Base-by-base conservation (phyloP, 371 early-diverging fungal species). In the Rhizomucor pusillus region DNA sequence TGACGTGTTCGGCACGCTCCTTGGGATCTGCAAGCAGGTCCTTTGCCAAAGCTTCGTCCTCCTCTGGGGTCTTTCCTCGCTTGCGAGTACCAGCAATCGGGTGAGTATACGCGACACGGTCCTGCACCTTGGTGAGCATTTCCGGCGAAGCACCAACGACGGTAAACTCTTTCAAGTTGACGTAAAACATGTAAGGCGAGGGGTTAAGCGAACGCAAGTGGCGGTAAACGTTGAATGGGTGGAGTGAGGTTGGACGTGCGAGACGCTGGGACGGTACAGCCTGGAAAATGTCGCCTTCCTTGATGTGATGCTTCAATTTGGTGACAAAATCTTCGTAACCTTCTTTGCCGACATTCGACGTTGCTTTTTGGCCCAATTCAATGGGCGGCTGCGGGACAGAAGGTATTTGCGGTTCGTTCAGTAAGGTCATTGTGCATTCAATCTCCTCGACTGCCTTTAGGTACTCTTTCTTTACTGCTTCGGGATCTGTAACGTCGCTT, bases 121-220 rank as follows among this genome's bases (percentile, higher is more conserved):
- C 82, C 43, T 95, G 90, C 7, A 98, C 97, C 64, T 91, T 92
- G 56, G 93, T 92, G 50, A 98, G 77, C 91, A 97, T 92, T 69
- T 98, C 98, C 19, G 98, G 98, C 12, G 96, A 95, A 1, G 98
- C 98, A 18, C 98, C 98, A 5, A 97, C 97, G n/a, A 95, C 72
- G 56, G 92, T 92, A 63, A 95, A 96, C 46, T 84, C 92, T 44
- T 88, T 85, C 48, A 93, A 69, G 60, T 96, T 91, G 64, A 97
- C 84, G 61, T 96, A 97, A 69, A 97, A 98, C 94, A 98, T 93
- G 71, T 98, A 98, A n/a, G 98, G 98, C 4, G 96, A 93, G 3
- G 98, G 98, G 64, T 97, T 98, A 43, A 95, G 75, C n/a, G 91
- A 90, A 40, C 98, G 83, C 59, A 98, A 71, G 51, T 92, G 88